These are phyloP conservation scores for Orbilia quercus DNA, from an alignment of 2,329 filamentous ascomycete species.

Conservation along the genomic window DNA sequence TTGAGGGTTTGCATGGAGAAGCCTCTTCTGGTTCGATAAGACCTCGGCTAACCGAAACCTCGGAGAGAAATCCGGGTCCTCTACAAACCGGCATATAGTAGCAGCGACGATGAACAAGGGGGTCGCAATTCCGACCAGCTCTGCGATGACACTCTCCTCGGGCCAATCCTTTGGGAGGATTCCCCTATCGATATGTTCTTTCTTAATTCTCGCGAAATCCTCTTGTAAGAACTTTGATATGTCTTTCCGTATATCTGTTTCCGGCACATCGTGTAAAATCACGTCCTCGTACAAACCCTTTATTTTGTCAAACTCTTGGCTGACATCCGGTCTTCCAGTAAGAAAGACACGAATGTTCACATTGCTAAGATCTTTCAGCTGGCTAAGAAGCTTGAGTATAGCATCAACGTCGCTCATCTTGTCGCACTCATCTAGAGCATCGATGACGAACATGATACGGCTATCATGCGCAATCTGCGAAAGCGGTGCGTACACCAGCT, in stretches of 20 bases:
- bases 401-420: background rate
- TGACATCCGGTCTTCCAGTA: conserved; percentile 9
- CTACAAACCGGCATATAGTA: conserved; percentile 8
- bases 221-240: background rate
- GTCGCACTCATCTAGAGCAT: conserved; percentile 32
- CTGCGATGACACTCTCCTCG: background rate
- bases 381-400: conserved; percentile 9
- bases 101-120: conserved; percentile 17
- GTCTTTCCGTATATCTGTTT: background rate
- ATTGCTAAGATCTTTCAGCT: background rate
- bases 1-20: conserved; percentile 7
- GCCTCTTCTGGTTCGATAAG: background rate
- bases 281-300: conserved; percentile 2
- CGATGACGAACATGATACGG: background rate
- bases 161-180: background rate
- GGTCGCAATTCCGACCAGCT: background rate
- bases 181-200: background rate
- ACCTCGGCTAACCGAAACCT: background rate
- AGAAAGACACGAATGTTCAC: conserved; percentile 9
- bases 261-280: conserved; percentile 1
- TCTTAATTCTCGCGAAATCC: conserved; percentile 1
- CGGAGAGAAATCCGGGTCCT: conserved; percentile 1
- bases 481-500: no score
- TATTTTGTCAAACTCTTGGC: conserved; percentile 1
- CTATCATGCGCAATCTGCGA: no score